Evolutionary conservation across 371 early-diverging fungal species (phyloP).

Genomic region (Rhizomucor miehei): DNA sequence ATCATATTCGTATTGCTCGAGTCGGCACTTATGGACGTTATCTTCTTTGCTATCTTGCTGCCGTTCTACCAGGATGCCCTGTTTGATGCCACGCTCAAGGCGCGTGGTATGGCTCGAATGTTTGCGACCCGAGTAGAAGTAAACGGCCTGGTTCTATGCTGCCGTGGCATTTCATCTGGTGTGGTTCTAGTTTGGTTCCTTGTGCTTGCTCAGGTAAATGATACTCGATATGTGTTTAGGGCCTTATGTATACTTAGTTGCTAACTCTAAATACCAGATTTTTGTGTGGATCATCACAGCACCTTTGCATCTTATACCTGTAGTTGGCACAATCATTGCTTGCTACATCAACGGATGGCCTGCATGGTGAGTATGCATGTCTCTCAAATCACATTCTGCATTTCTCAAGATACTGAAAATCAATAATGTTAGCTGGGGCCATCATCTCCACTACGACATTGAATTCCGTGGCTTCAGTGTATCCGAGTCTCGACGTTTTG

Average conservation of each 20-base stretch:
- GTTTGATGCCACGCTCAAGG: slow-evolving; percentile 53
- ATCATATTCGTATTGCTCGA: slow-evolving; percentile 56
- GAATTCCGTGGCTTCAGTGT: slow-evolving; percentile 56
- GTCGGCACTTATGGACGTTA: slow-evolving; percentile 45
- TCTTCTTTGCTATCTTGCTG: slow-evolving; percentile 51
- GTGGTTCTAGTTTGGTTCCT: slow-evolving; percentile 15
- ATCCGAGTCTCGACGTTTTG: slow-evolving; percentile 41
- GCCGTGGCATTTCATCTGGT: slow-evolving; percentile 38
- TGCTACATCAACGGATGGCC: slow-evolving; percentile 61
- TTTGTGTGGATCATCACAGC: slow-evolving; percentile 52
- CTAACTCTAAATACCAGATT: slow-evolving; percentile 28
- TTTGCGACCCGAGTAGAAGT: slow-evolving; percentile 39
- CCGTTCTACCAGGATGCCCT: slow-evolving; percentile 55
- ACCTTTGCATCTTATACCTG: slow-evolving; percentile 61
- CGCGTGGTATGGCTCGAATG: slow-evolving; percentile 48
- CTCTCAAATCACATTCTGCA: background rate
- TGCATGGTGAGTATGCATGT: slow-evolving; percentile 26
- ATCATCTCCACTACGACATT: slow-evolving; percentile 55
- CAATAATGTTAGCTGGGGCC: slow-evolving; percentile 49
- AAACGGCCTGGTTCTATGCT: slow-evolving; percentile 30
- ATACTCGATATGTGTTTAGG: background rate
- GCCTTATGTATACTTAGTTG: slow-evolving; percentile 7
- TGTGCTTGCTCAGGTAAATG: slow-evolving; percentile 16
- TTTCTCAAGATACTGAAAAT: too few relatives aligned
- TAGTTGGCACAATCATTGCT: slow-evolving; percentile 52